phyloP scores from a whole-genome alignment of 169 alveolate species.

The Neospora caninum region DNA sequence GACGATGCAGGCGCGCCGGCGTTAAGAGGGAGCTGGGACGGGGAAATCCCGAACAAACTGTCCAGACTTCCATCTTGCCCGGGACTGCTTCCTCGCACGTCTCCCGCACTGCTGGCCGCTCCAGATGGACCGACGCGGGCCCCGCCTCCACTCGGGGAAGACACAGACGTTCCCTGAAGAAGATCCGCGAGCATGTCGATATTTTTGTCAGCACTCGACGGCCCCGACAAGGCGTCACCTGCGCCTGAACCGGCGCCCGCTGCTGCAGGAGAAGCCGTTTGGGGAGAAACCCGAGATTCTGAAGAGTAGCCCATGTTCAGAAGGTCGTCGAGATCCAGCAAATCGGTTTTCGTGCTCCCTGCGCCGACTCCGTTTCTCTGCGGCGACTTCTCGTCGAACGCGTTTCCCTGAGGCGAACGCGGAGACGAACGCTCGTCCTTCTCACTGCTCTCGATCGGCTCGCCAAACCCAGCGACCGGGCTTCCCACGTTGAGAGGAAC shows the following conservation, averaged over 20 bases:
- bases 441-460: neutral
- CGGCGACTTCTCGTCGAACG: neutral
- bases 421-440: neutral
- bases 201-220: neutral
- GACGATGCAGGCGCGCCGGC: neutral
- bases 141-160: neutral
- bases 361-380: neutral
- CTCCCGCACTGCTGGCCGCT: neutral
- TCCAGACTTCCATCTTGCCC: neutral
- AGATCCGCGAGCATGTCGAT: slow-evolving; percentile 46
- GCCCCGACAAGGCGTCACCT: neutral
- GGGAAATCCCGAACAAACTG: neutral
- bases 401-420: neutral
- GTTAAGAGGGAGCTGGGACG: neutral
- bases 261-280: neutral
- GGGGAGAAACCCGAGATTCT: slow-evolving; percentile 13
- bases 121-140: neutral
- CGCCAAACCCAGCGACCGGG: neutral
- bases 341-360: neutral
- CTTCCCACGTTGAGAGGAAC: slow-evolving; percentile 38
- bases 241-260: neutral
- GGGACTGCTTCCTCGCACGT: neutral
- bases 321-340: slow-evolving; percentile 43
- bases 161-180: slow-evolving; percentile 36
- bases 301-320: neutral